These are phyloP conservation scores for Blepharisma japonicum DNA, from an alignment of 73 alveolate genomes.

Conservation along the genomic window DNA sequence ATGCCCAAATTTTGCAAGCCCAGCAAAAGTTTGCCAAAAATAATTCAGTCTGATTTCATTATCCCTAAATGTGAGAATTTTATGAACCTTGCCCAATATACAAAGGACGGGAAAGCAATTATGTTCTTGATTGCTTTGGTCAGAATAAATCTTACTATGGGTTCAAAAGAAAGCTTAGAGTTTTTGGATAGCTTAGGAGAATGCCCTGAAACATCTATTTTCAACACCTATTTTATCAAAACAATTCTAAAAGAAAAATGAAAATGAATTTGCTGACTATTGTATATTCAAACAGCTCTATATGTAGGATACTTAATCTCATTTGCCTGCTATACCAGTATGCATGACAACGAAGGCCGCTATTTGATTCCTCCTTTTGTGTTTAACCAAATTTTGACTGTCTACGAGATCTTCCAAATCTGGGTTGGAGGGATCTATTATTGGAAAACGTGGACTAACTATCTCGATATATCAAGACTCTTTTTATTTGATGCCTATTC, in stretches of 20 bases:
- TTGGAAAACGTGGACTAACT: not conserved
- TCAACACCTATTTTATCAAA: slow-evolving; percentile 1
- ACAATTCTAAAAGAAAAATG: slow-evolving; percentile 13
- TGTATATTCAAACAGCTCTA: not conserved
- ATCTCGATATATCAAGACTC: not conserved
- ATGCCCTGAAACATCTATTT: not conserved
- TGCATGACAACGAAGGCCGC: not conserved
- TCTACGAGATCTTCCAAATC: slow-evolving; percentile 1
- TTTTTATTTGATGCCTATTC: not conserved
- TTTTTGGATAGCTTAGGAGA: not conserved
- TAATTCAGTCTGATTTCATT: not conserved
- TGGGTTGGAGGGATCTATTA: not conserved
- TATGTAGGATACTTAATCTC: not conserved
- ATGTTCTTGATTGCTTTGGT: not conserved
- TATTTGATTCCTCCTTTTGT: not conserved
- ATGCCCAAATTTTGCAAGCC: slow-evolving; percentile 18
- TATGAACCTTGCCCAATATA: not conserved
- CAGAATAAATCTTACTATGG: slow-evolving; percentile 2
- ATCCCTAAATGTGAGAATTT: not conserved
- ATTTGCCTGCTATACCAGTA: not conserved
- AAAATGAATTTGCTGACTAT: not conserved
- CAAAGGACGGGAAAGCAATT: slow-evolving; percentile 4
- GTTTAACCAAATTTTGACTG: not conserved
- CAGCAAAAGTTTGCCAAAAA: not conserved
- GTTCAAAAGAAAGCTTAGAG: slow-evolving; percentile 22